phyloP scores from a whole-genome alignment of 257 asterid genomes.

The Solanum peruvianum region DNA sequence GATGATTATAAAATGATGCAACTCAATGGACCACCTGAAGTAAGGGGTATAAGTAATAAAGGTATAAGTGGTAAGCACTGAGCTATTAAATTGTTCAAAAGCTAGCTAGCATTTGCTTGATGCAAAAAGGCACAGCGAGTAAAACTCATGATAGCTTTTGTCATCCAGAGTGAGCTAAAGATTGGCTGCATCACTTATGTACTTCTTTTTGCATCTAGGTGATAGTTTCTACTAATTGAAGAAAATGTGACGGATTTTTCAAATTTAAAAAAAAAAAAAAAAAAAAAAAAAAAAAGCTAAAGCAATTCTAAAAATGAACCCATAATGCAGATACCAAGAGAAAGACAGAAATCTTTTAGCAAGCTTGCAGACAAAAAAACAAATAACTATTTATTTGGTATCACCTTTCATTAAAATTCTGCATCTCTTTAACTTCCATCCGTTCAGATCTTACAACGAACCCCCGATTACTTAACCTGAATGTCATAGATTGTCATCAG shows the following conservation, averaged over 20 bases:
- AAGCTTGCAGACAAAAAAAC: background rate
- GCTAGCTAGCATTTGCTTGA: background rate
- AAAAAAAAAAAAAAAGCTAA: background rate
- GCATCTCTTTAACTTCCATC: constrained; percentile 55
- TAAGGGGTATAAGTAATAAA: background rate
- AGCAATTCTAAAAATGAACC: background rate
- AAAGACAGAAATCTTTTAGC: background rate
- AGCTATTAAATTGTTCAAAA: background rate
- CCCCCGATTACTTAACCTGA: constrained; percentile 60
- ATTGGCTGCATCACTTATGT: background rate
- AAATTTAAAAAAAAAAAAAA: no score
- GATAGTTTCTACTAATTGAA: background rate
- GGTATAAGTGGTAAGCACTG: background rate
- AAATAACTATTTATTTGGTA: background rate
- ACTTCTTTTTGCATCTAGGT: background rate
- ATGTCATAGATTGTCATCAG: background rate
- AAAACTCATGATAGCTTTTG: background rate
- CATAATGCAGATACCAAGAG: background rate
- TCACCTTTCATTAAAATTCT: constrained; percentile 56
- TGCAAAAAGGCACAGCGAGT: background rate
- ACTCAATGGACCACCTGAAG: background rate
- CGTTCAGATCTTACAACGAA: constrained; percentile 66
- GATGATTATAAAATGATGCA: background rate
- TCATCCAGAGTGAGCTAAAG: background rate
- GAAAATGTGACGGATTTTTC: background rate